Evolutionary conservation across 73 alveolate species (phyloP), one percentile per base, ranked within the genome.

Genomic region (Paramecium sonneborni): DNA sequence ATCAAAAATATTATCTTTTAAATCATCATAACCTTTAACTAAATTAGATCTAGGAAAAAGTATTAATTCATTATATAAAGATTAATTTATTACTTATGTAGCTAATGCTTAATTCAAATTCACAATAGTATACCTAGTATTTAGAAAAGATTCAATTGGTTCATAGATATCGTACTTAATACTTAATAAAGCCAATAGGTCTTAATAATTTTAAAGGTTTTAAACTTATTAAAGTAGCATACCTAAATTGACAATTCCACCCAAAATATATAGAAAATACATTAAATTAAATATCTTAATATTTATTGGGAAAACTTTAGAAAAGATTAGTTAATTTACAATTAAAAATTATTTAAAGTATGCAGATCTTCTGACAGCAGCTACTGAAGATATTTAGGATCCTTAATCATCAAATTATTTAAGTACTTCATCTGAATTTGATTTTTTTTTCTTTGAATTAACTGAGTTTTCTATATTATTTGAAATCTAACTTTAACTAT

Each of bases 41-140:
- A 74, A 21, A 74, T 74, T 74, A 6, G 87, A 74, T 15, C 46
- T 32, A 10, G 87, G 87, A 74, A 74, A 74, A 4, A 18, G 9
- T 1, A 74, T 67, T 32, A 35, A 35, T 30, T 32, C 39, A 74
- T 32, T 38, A 38, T 15, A 38, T 38, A 30, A 62, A 21, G 55
- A 9, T 74, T 32, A 28, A 8, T 3, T 74, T 1, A 74, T 74
- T 11, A 74, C 56, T 74, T 10, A 15, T 35, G 87, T 15, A 1
- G 38, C 15, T 74, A 74, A 0, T 35, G 46, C 39, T 74, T 35
- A 21, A 15, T 35, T 74, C 3, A 30, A 37, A 8, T 23, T 21
- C 1, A 74, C 87, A 30, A 74, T 35, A 30, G 87, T 74, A 8
- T 74, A 74, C 11, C 87, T n/a, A 32, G 87, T 74, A 74, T 30